A percentile compares a stretch with the other conserved stretches of the same genome.
These are phyloP conservation scores for Alopecurus myosuroides DNA, from an alignment of 176 grass and related monocot species.

Conservation along the genomic window DNA sequence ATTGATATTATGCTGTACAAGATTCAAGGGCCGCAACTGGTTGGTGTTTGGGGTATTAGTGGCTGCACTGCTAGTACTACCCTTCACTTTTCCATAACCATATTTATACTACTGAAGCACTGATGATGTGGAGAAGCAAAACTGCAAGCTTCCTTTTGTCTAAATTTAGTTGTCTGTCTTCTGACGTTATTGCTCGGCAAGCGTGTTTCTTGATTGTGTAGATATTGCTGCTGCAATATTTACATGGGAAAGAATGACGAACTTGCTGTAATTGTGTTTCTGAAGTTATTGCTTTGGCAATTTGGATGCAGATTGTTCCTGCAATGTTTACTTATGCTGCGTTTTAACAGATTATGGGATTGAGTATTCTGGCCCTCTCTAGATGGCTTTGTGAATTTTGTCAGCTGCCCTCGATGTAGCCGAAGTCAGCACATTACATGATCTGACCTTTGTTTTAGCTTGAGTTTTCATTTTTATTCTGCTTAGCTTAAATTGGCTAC, in stretches of 20 bases:
- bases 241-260: not conserved
- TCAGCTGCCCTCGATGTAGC: too few relatives aligned
- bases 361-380: not conserved
- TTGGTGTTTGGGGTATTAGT: not conserved
- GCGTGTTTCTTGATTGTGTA: not conserved
- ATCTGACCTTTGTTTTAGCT: too few relatives aligned
- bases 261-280: not conserved
- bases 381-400: too few relatives aligned
- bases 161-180: not conserved
- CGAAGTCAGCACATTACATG: too few relatives aligned
- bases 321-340: not conserved
- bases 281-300: not conserved
- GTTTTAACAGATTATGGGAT: not conserved
- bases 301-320: not conserved
- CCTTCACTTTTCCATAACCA: not conserved
- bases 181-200: not conserved
- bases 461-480: too few relatives aligned
- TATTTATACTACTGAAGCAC: not conserved
- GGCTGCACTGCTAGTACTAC: not conserved
- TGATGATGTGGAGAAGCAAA: not conserved
- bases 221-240: not conserved
- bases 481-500: too few relatives aligned
- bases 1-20: not conserved
- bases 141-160: not conserved
- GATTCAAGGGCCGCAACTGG: not conserved